Evolutionary conservation across 2,329 filamentous ascomycete genomes (phyloP).

Genomic region (Geoglossum cookeanum): DNA sequence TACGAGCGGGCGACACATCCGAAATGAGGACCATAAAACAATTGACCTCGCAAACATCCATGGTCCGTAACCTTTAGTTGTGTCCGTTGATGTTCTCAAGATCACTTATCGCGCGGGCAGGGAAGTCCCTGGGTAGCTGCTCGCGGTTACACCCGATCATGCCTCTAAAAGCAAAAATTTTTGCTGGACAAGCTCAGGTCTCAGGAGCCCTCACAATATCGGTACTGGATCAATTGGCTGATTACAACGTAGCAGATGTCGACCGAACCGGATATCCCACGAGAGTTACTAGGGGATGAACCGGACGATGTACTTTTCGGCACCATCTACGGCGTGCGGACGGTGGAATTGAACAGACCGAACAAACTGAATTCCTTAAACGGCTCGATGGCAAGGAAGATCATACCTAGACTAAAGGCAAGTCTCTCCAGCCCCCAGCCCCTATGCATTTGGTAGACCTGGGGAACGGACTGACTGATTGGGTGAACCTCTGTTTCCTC

Average conservation of each 20-base stretch:
- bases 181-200: conserved; percentile 30
- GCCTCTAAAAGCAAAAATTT: conserved; percentile 64
- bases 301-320: conserved; percentile 85
- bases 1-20: background rate
- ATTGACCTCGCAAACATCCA: background rate
- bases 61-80: background rate
- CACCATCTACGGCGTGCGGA: conserved; percentile 73
- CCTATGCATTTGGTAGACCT: background rate
- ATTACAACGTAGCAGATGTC: conserved; percentile 7
- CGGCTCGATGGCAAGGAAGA: conserved; percentile 88
- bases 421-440: background rate
- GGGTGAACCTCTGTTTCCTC: background rate
- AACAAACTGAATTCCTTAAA: conserved; percentile 84
- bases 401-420: conserved; percentile 59
- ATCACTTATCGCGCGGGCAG: conserved; percentile 8
- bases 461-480: background rate
- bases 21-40: background rate
- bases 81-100: conserved; percentile 3
- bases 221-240: conserved; percentile 22
- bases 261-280: conserved; percentile 15
- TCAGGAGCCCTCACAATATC: conserved; percentile 28
- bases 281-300: conserved; percentile 48
- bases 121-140: conserved; percentile 21
- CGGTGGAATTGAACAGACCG: conserved; percentile 85
- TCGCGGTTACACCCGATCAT: conserved; percentile 31